A percentile compares a stretch with the other conserved stretches of the same genome.
Conservation (phyloP, 495 filamentous ascomycete genomes). For the Glarea lozoyensis region DNA sequence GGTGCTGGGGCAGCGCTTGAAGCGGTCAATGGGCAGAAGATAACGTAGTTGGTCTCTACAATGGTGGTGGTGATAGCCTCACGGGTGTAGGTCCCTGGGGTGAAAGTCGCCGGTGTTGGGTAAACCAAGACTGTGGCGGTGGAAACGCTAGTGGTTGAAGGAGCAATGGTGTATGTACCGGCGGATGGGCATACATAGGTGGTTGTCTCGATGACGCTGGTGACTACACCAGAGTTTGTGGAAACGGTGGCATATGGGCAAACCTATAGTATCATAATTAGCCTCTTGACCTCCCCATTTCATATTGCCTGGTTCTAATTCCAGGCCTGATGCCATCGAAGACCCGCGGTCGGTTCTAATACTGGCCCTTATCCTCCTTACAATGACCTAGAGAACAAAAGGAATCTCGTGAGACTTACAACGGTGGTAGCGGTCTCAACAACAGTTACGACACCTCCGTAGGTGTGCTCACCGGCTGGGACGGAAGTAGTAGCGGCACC, state of each 20-base stretch:
- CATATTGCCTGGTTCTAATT: too few species aligned
- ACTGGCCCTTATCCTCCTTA: too few species aligned
- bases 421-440: constrained; percentile 62
- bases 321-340: too few species aligned
- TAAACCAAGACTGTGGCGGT: constrained; percentile 49
- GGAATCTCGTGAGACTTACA: too few species aligned
- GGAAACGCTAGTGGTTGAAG: constrained; percentile 51
- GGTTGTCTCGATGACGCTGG: constrained; percentile 61
- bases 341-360: too few species aligned
- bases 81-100: constrained; percentile 67
- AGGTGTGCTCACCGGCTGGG: constrained; percentile 57
- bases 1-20: constrained; percentile 17
- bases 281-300: too few species aligned
- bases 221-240: constrained; percentile 48
- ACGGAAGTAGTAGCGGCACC: constrained; percentile 54
- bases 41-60: constrained; percentile 57
- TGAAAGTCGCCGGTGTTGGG: constrained; percentile 55
- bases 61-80: constrained; percentile 57
- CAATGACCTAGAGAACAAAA: too few species aligned
- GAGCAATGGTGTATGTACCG: constrained; percentile 76
- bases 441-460: constrained; percentile 70
- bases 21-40: constrained; percentile 62
- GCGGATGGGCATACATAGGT: constrained; percentile 70
- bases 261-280: too few species aligned
- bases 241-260: constrained; percentile 65